Evolutionary conservation across 2,329 filamentous ascomycete genomes (phyloP).

Genomic region (Colletotrichum limetticola): DNA sequence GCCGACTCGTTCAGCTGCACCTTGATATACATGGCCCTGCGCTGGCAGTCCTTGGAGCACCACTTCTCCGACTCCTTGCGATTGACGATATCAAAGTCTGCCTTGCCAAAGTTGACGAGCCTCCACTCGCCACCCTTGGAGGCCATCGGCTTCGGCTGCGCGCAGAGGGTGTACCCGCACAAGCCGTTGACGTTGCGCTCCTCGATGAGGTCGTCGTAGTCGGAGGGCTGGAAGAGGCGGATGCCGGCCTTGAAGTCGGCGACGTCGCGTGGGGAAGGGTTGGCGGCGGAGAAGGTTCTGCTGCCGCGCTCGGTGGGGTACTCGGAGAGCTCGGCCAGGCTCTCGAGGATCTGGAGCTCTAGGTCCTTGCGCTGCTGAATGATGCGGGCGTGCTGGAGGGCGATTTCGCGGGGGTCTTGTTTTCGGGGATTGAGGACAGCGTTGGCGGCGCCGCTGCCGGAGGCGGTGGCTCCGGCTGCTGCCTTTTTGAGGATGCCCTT

Average conservation of each 20-base stretch:
- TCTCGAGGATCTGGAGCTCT: conserved; percentile 77
- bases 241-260: conserved; percentile 74
- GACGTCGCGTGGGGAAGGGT: conserved; percentile 68
- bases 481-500: conserved; percentile 72
- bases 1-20: conserved; percentile 89
- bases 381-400: conserved; percentile 83
- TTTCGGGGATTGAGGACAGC: conserved; percentile 42
- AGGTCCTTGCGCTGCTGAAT: conserved; percentile 86
- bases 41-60: conserved; percentile 85
- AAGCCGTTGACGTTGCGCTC: conserved; percentile 86
- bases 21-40: conserved; percentile 84
- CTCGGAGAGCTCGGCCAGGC: conserved; percentile 77
- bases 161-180: conserved; percentile 88
- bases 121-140: conserved; percentile 73
- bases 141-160: conserved; percentile 67
- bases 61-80: conserved; percentile 82
- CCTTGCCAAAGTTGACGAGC: conserved; percentile 64
- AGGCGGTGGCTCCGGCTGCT: conserved; percentile 53
- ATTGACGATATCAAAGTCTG: conserved; percentile 74
- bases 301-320: conserved; percentile 53
- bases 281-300: conserved; percentile 53
- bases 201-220: conserved; percentile 89
- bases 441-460: conserved; percentile 41
- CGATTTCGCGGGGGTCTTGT: conserved; percentile 68
- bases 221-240: conserved; percentile 81